phyloP scores from a whole-genome alignment of 495 filamentous ascomycete genomes.

The Penicillium verhagenii region DNA sequence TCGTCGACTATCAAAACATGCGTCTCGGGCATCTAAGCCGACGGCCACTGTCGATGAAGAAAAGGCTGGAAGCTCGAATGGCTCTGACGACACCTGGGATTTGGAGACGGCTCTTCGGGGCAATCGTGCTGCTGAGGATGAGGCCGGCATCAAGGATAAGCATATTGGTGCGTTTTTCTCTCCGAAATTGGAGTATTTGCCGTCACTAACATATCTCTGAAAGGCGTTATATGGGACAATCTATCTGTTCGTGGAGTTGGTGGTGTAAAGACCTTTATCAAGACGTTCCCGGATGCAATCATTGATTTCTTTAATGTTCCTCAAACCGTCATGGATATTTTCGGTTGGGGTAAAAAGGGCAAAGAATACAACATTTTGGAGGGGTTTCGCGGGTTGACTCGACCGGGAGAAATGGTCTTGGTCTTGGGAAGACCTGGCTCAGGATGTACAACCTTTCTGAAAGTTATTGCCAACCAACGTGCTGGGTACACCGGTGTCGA shows the following conservation, averaged over 20 bases:
- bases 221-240: conserved; percentile 74
- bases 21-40: conserved; percentile 38
- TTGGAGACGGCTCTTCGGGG: conserved; percentile 69
- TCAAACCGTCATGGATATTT: conserved; percentile 54
- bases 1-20: conserved; percentile 43
- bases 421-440: conserved; percentile 84
- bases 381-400: conserved; percentile 57
- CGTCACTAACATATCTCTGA: not conserved
- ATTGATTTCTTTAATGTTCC: conserved; percentile 72
- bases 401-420: conserved; percentile 86
- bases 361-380: conserved; percentile 60
- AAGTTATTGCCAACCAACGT: conserved; percentile 78
- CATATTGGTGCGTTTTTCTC: conserved; percentile 53
- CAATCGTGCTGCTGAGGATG: conserved; percentile 63
- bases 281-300: conserved; percentile 81
- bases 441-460: conserved; percentile 87
- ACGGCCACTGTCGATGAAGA: conserved; percentile 45
- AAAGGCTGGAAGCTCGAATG: conserved; percentile 45
- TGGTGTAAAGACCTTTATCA: conserved; percentile 71
- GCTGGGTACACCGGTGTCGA: conserved; percentile 73
- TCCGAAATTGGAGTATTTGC: not conserved
- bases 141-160: conserved; percentile 76
- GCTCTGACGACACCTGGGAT: conserved; percentile 62
- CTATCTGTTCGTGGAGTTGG: conserved; percentile 77
- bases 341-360: conserved; percentile 60